A percentile compares a stretch with the other conserved stretches of the same genome.
Conservation (phyloP, 1,139 yeast genomes). For the Diutina neorugosa region DNA sequence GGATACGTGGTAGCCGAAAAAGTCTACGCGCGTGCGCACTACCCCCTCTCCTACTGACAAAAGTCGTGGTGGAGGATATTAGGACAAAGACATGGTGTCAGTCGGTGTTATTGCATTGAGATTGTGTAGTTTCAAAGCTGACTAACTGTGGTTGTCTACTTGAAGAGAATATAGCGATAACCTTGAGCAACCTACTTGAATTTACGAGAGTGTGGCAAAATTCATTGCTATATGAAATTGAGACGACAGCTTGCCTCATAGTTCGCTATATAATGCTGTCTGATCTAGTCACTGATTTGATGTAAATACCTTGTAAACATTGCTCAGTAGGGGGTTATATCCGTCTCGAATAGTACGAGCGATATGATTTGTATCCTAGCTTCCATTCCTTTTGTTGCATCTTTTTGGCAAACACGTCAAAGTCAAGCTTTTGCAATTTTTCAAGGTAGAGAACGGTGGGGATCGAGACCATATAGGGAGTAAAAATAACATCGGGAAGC, state of each 20-base stretch:
- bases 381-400: conserved; percentile 56
- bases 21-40: neutral
- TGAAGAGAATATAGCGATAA: no score
- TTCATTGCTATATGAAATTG: no score
- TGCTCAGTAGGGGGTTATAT: conserved; percentile 13
- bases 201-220: no score
- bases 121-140: no score
- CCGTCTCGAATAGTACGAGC: conserved; percentile 32
- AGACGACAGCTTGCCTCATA: no score
- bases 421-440: conserved; percentile 49
- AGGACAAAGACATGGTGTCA: no score
- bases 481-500: conserved; percentile 54
- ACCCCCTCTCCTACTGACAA: neutral
- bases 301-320: no score
- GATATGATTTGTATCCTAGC: conserved; percentile 55
- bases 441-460: conserved; percentile 56
- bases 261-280: neutral
- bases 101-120: no score
- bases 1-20: neutral
- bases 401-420: conserved; percentile 42
- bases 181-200: no score
- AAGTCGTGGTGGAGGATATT: neutral
- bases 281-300: neutral
- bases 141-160: no score
- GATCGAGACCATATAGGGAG: conserved; percentile 56